Percentiles rank a stretch among this genome's conserved stretches.
Evolutionary conservation across 805 yeast species (phyloP).

Genomic region (Zygotorulaspora chibaensis): DNA sequence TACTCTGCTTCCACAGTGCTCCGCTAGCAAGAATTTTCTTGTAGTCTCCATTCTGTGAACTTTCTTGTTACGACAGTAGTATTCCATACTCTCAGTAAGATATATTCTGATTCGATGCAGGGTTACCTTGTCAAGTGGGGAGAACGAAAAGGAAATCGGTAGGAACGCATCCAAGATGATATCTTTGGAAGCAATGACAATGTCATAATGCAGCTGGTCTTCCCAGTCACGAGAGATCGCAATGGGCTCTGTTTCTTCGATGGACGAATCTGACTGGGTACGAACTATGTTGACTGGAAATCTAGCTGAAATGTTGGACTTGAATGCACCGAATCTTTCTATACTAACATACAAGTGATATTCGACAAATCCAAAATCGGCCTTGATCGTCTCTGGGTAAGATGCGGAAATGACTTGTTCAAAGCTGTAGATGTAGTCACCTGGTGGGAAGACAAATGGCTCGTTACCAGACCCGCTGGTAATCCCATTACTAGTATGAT

Average conservation of each 20-base stretch:
- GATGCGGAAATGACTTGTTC: constrained; percentile 83
- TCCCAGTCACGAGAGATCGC: constrained; percentile 92
- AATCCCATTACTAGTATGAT: neutral
- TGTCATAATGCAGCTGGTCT: constrained; percentile 82
- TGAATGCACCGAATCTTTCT: constrained; percentile 82
- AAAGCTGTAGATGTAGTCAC: constrained; percentile 88
- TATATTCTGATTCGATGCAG: constrained; percentile 83
- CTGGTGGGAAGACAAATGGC: constrained; percentile 63
- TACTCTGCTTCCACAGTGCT: constrained; percentile 62
- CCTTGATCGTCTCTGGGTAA: constrained; percentile 72
- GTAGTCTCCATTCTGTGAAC: constrained; percentile 92
- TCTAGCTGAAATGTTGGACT: constrained; percentile 62
- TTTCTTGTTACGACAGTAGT: constrained; percentile 77
- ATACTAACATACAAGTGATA: constrained; percentile 67
- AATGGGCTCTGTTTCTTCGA: constrained; percentile 91
- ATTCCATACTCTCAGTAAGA: constrained; percentile 85
- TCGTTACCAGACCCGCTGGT: constrained; percentile 21
- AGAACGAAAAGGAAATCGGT: constrained; percentile 78
- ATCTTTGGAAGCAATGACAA: constrained; percentile 84
- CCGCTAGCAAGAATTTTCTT: constrained; percentile 72
- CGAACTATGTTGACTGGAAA: constrained; percentile 66
- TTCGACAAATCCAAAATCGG: constrained; percentile 75
- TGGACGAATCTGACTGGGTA: constrained; percentile 68
- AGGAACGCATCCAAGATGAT: constrained; percentile 77
- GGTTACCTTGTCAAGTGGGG: constrained; percentile 81